These are phyloP conservation scores for Telopea speciosissima DNA, from an alignment of 177 flowering plant genomes.

Conservation along the genomic window DNA sequence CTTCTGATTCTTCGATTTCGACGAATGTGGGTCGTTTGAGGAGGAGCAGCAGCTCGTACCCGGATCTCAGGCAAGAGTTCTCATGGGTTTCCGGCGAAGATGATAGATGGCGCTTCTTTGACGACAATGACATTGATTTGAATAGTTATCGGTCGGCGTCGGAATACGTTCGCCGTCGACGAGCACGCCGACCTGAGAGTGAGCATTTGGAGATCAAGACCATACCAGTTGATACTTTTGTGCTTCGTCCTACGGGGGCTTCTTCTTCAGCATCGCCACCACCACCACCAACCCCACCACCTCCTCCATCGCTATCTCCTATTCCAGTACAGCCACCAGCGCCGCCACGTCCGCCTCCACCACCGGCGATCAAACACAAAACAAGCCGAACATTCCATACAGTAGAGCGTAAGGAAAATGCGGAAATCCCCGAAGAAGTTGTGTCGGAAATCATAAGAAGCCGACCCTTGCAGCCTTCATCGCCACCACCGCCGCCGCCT, in stretches of 20 bases:
- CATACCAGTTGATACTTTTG: conserved; percentile 53
- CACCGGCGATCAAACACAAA: conserved; percentile 15
- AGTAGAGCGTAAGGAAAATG: conserved; percentile 12
- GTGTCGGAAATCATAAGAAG: conserved; percentile 2
- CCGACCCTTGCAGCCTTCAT: conserved; percentile 16
- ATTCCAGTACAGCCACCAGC: no score
- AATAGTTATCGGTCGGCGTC: conserved; percentile 15
- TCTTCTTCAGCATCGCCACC: conserved; percentile 5
- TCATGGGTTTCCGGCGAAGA: conserved; percentile 26
- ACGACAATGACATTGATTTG: conserved; percentile 56
- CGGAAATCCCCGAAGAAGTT: not conserved
- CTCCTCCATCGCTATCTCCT: conserved; percentile 37
- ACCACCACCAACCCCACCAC: conserved; percentile 11
- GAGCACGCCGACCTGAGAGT: conserved; percentile 10
- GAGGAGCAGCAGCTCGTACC: conserved; percentile 72
- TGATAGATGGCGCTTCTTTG: conserved; percentile 37
- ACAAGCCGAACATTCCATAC: conserved; percentile 21
- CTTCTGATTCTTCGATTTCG: conserved; percentile 11
- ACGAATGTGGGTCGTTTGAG: conserved; percentile 22
- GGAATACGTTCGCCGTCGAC: conserved; percentile 10
- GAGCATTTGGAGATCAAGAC: conserved; percentile 25
- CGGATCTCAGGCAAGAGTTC: conserved; percentile 55
- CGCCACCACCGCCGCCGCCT: conserved; percentile 31
- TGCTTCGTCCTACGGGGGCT: conserved; percentile 5
- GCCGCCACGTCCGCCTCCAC: conserved; percentile 37